Evolutionary conservation across 257 asterid genomes (phyloP).

Genomic region (Ehretia macrophylla): DNA sequence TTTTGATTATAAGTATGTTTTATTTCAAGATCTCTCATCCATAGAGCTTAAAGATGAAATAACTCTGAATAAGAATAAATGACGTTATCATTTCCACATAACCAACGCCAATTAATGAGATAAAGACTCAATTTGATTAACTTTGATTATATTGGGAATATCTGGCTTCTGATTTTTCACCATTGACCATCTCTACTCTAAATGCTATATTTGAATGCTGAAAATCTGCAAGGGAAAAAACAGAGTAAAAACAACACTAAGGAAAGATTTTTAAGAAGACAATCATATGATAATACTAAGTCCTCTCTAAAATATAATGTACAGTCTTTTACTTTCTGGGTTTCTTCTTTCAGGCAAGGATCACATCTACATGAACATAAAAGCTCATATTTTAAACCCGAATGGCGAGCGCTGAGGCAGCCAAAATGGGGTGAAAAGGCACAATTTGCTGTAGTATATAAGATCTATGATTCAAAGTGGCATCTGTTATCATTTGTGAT

Average conservation of each 20-base stretch:
- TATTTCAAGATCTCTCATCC: too few relatives aligned
- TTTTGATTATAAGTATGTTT: too few relatives aligned
- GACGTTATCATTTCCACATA: too few relatives aligned
- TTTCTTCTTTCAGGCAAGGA: neutral
- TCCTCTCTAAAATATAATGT: neutral
- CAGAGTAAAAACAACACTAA: neutral
- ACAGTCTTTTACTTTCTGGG: neutral
- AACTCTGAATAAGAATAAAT: too few relatives aligned
- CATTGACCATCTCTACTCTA: neutral
- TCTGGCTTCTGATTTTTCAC: neutral
- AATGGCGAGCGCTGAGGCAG: neutral
- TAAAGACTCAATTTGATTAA: too few relatives aligned
- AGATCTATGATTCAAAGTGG: slow-evolving; percentile 2
- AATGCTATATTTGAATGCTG: neutral
- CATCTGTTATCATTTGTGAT: slow-evolving; percentile 11
- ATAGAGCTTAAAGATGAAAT: too few relatives aligned
- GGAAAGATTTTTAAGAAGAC: neutral
- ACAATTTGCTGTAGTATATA: neutral
- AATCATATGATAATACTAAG: too few relatives aligned
- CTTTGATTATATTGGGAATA: too few relatives aligned
- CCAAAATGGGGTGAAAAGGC: neutral
- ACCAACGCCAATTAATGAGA: too few relatives aligned
- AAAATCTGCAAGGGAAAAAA: too few relatives aligned
- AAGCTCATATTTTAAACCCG: neutral
- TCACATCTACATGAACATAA: neutral